These are phyloP conservation scores for Ophiostoma ulmi DNA, from an alignment of 2,329 filamentous ascomycete species.

Conservation along the genomic window DNA sequence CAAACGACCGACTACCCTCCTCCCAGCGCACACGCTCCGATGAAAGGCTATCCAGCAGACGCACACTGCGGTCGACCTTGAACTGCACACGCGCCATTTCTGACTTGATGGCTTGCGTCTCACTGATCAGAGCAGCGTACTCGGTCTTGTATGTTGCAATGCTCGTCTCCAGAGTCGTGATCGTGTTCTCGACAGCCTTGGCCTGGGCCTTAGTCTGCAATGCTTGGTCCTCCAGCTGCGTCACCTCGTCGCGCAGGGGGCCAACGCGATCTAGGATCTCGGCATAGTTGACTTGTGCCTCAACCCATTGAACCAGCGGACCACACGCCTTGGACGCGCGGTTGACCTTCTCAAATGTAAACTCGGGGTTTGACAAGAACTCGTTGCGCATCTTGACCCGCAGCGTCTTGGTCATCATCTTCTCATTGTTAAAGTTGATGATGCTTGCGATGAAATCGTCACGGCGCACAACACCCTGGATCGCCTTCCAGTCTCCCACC, in stretches of 20 bases:
- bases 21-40: slow-evolving; percentile 94
- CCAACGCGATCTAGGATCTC: slow-evolving; percentile 93
- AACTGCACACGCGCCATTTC: slow-evolving; percentile 96
- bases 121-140: slow-evolving; percentile 91
- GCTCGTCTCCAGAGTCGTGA: slow-evolving; percentile 76
- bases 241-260: slow-evolving; percentile 84
- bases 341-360: slow-evolving; percentile 94
- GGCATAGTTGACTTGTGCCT: slow-evolving; percentile 96
- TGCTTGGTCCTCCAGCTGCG: slow-evolving; percentile 78
- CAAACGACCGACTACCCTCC: slow-evolving; percentile 94
- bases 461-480: slow-evolving; percentile 79
- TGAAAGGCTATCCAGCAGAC: slow-evolving; percentile 87
- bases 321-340: slow-evolving; percentile 95
- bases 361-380: slow-evolving; percentile 87
- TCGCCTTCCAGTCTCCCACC: slow-evolving; percentile 80
- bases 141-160: slow-evolving; percentile 95
- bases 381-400: slow-evolving; percentile 88
- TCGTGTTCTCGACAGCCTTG: slow-evolving; percentile 82
- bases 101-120: slow-evolving; percentile 93
- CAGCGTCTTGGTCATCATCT: slow-evolving; percentile 80
- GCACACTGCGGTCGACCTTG: slow-evolving; percentile 95
- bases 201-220: slow-evolving; percentile 91
- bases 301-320: slow-evolving; percentile 93
- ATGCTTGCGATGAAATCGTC: slow-evolving; percentile 99
- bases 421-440: slow-evolving; percentile 93